Evolutionary conservation across 352 stramenopile genomes (phyloP), one percentile per base, ranked within the genome.

Genomic region (Phytophthora rubi): DNA sequence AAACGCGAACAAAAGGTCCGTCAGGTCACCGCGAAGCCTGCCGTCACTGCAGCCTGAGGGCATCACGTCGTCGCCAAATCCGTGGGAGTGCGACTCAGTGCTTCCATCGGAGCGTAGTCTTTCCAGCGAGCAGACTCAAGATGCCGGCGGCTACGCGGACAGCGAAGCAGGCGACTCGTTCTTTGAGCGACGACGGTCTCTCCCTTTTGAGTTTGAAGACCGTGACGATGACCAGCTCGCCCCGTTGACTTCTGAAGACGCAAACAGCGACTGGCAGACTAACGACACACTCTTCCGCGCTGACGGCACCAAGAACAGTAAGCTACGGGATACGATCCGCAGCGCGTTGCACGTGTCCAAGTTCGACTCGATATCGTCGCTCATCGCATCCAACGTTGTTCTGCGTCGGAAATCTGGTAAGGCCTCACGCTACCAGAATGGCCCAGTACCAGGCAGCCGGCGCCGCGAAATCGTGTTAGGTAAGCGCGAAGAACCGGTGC

Each of bases 281-380:
- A 88, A 94, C 61, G 75, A 90, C 56, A 78, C 88, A 9, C 79
- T 98, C 21, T 98, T 98, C 57, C 83, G 95, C 10, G 86, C 92
- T 0, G 91, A 97, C 58, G 92, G 92, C 26, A 89, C 85, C 42
- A 89, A 83, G 57, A 96, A 96, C 75, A 92, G 82, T 59, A 92
- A 88, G 51, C 77, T 98, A 26, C 81, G 92, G 10, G 88, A 96
- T 59, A 96, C 86, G 18, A 93, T 97, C 42, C 82, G 84, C 12
- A 75, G 80, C 5, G 87, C 89, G 2, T 77, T 97, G 4, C 84
- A 91, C 32, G 80, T 94, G 4, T 96, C 88, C 26, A 94, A 95
- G 70, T 98, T 97, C 65, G 92, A 98, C 75, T 97, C 90, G 1
- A 85, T 97, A 21, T 94, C 91, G 18, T 92, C 92, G 12, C 81